Percentiles rank a stretch among this genome's conserved stretches.
Evolutionary conservation across 2,329 filamentous ascomycete genomes (phyloP).

Genomic region (Verticillium dahliae): DNA sequence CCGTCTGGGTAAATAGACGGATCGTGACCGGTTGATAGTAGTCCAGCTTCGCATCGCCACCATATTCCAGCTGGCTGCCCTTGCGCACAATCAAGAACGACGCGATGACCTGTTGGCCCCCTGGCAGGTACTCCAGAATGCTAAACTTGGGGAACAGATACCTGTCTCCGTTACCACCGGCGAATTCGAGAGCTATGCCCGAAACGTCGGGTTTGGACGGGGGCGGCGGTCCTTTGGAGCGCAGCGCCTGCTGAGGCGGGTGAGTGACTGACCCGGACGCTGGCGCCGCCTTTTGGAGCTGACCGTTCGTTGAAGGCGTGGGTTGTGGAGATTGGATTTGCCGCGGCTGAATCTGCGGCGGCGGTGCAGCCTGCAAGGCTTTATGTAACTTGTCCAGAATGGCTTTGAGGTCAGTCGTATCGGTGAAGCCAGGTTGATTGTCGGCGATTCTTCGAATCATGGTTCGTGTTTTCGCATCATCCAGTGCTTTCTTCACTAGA

Average conservation of each 20-base stretch:
- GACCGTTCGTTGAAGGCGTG: slow-evolving; percentile 21
- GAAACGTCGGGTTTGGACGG: slow-evolving; percentile 52
- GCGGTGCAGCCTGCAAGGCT: slow-evolving; percentile 28
- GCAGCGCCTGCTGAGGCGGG: slow-evolving; percentile 44
- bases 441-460: slow-evolving; percentile 49
- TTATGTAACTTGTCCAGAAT: slow-evolving; percentile 42
- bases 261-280: slow-evolving; percentile 6
- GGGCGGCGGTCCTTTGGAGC: slow-evolving; percentile 53
- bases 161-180: slow-evolving; percentile 61
- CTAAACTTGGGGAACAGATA: slow-evolving; percentile 75
- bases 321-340: slow-evolving; percentile 4
- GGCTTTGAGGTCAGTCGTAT: slow-evolving; percentile 47
- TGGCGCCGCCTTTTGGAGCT: slow-evolving; percentile 7
- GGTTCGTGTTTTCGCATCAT: slow-evolving; percentile 40
- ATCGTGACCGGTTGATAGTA: slow-evolving; percentile 73
- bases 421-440: slow-evolving; percentile 41
- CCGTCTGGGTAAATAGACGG: slow-evolving; percentile 46
- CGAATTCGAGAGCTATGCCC: slow-evolving; percentile 64
- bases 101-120: slow-evolving; percentile 57
- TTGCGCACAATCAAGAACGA: slow-evolving; percentile 74
- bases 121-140: slow-evolving; percentile 60
- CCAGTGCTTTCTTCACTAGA: slow-evolving; percentile 50
- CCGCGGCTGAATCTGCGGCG: slow-evolving; percentile 7
- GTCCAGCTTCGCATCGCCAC: slow-evolving; percentile 56
- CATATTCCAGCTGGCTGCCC: slow-evolving; percentile 59